phyloP scores from a whole-genome alignment of 768 basidiomycete species.

The Leucocoprinus birnbaumii region DNA sequence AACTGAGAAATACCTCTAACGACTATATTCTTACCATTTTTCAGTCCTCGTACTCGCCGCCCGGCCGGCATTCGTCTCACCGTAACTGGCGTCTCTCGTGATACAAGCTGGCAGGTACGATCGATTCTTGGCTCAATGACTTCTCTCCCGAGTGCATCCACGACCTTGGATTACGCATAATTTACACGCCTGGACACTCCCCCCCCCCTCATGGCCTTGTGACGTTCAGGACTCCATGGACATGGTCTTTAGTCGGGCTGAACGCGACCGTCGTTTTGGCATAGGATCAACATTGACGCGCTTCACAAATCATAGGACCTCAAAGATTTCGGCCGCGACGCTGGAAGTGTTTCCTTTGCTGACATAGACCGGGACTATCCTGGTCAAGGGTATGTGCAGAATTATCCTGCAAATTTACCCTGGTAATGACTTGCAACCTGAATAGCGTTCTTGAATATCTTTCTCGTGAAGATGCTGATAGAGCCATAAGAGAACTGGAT shows the following conservation, averaged over 20 bases:
- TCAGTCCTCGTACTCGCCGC: slow-evolving; percentile 60
- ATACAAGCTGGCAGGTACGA: slow-evolving; percentile 99
- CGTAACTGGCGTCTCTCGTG: slow-evolving; percentile 87
- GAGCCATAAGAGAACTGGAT: slow-evolving; percentile 85
- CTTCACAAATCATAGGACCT: slow-evolving; percentile 71
- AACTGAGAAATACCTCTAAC: neutral
- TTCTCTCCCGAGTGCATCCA: slow-evolving; percentile 12
- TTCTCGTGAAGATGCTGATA: slow-evolving; percentile 86
- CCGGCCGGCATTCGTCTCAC: slow-evolving; percentile 82
- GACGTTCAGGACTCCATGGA: slow-evolving; percentile 9
- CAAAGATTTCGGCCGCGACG: slow-evolving; percentile 96
- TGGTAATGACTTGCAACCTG: neutral
- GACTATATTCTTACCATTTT: slow-evolving; percentile 1
- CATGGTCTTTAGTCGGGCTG: slow-evolving; percentile 20
- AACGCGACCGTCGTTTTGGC: slow-evolving; percentile 13
- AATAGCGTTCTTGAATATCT: slow-evolving; percentile 87
- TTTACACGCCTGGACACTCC: slow-evolving; percentile 4
- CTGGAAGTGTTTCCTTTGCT: slow-evolving; percentile 90
- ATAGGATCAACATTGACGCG: slow-evolving; percentile 40
- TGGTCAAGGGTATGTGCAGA: slow-evolving; percentile 74
- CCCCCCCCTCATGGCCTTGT: slow-evolving; percentile 3
- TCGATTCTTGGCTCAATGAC: slow-evolving; percentile 14
- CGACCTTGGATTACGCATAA: slow-evolving; percentile 9
- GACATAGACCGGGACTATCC: slow-evolving; percentile 88
- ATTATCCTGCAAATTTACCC: neutral